These are phyloP conservation scores for Hymenoscyphus scutula DNA, from an alignment of 2,329 filamentous ascomycete species.

Conservation along the genomic window DNA sequence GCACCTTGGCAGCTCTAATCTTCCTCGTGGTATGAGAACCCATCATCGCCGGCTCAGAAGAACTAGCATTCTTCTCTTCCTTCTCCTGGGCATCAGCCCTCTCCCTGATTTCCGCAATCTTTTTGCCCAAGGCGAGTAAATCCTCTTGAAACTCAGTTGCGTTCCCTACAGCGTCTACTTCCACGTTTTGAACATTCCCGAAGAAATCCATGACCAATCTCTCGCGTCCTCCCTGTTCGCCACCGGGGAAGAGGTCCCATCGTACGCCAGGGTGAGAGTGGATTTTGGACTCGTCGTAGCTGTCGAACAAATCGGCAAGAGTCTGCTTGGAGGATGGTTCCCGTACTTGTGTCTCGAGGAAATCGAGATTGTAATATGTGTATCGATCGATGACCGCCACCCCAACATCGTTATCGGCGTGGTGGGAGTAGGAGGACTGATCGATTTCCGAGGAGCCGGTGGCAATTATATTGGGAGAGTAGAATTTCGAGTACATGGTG, in stretches of 20 bases:
- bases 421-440: constrained; percentile 94
- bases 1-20: constrained; percentile 54
- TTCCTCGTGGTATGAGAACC: constrained; percentile 33
- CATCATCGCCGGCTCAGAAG: constrained; percentile 20
- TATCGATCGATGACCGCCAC: constrained; percentile 98
- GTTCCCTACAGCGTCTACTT: constrained; percentile 60
- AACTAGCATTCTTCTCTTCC: constrained; percentile 28
- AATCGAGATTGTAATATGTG: constrained; percentile 98
- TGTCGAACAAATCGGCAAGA: constrained; percentile 91
- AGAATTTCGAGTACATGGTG: constrained; percentile 98
- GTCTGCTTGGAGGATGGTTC: constrained; percentile 86
- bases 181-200: constrained; percentile 95
- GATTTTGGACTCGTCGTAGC: constrained; percentile 91
- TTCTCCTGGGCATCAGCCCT: constrained; percentile 34
- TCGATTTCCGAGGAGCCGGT: constrained; percentile 96
- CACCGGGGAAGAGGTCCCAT: constrained; percentile 92
- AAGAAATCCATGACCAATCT: constrained; percentile 95
- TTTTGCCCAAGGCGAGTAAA: constrained; percentile 70
- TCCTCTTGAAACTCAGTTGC: constrained; percentile 67
- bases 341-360: constrained; percentile 85
- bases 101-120: constrained; percentile 53
- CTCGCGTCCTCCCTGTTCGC: constrained; percentile 71
- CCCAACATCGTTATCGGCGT: constrained; percentile 96
- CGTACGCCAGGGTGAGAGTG: constrained; percentile 88
- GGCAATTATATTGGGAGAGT: constrained; percentile 96